These are phyloP conservation scores for Candida sp. DNA, from an alignment of 1,139 yeast species.

Conservation along the genomic window DNA sequence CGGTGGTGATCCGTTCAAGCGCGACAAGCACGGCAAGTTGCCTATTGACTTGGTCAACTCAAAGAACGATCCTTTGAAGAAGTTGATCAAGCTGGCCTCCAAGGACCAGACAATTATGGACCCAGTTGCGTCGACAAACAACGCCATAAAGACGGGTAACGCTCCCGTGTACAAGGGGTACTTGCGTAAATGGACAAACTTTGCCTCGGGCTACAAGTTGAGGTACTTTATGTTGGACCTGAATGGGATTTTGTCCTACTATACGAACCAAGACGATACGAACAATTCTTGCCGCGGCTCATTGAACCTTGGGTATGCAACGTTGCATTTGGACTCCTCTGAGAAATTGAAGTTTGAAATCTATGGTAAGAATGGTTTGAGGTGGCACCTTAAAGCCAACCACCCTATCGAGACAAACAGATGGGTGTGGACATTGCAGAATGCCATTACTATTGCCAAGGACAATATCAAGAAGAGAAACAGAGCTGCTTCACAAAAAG, in stretches of 20 bases:
- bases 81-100: constrained; percentile 75
- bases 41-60: constrained; percentile 71
- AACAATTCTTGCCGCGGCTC: constrained; percentile 90
- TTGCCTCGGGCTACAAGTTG: constrained; percentile 92
- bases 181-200: constrained; percentile 95
- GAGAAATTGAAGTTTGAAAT: constrained; percentile 94
- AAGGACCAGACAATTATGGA: constrained; percentile 84
- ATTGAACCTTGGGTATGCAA: constrained; percentile 82
- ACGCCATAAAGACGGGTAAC: constrained; percentile 40
- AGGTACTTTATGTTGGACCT: constrained; percentile 90
- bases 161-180: constrained; percentile 92
- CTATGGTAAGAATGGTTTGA: constrained; percentile 64
- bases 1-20: constrained; percentile 95
- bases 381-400: constrained; percentile 92
- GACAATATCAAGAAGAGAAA: constrained; percentile 56
- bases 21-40: constrained; percentile 81
- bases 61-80: constrained; percentile 63
- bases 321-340: constrained; percentile 84
- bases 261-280: constrained; percentile 90
- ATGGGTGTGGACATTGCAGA: constrained; percentile 97
- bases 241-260: constrained; percentile 85
- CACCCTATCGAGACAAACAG: constrained; percentile 96
- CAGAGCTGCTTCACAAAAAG: constrained; percentile 10
- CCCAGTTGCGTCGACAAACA: constrained; percentile 44
- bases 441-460: constrained; percentile 85